Base-by-base conservation (phyloP, 306 rosid genomes). In the Hippophae gyantsensis region DNA sequence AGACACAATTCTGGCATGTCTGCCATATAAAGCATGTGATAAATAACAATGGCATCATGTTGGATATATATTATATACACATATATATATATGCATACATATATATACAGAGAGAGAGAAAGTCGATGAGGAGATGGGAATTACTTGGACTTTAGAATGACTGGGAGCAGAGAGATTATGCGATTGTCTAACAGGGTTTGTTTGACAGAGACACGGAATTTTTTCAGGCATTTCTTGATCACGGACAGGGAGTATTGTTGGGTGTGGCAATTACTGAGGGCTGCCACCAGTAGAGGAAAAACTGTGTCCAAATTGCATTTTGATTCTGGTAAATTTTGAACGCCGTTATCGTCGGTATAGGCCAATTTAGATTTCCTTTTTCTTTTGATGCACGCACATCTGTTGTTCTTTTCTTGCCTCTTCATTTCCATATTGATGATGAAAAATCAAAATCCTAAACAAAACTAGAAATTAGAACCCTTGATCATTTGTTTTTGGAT, bases 151-250 rank as follows among this genome's bases (percentile, higher is more conserved):
- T 52, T 43, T 54, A 86, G 72, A 47, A 89, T 85, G 26, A 79
- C 26, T 11, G 95, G 97, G 43, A 89, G 78, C 42, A 89, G 60
- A 11, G 97, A 79, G 56, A 83, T 60, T 48, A 82, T 56, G 59
- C 83, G 72, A 46, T 47, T 56, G 47, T 71, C 11, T 0, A 64
- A 63, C 5, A 59, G 63, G 47, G n/a, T 10, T 7, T 61, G 12
- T 58, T 58, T 64, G 66, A 72, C 58, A n/a, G 75, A 66, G 56
- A 26, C 63, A 56, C 58, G 80, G 71, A 89, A 73, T 52, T 62
- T 65, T 70, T 44, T 51, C 7, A 83, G 64, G 80, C 84, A 86
- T 68, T 74, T 79, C 50, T 45, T 77, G 73, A 85, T 54, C 38
- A 83, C 51, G 73, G 69, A 52, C 8, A 53, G 52, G 42, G 78